Base-by-base conservation (phyloP, 805 yeast species). In the Torulaspora indica region DNA sequence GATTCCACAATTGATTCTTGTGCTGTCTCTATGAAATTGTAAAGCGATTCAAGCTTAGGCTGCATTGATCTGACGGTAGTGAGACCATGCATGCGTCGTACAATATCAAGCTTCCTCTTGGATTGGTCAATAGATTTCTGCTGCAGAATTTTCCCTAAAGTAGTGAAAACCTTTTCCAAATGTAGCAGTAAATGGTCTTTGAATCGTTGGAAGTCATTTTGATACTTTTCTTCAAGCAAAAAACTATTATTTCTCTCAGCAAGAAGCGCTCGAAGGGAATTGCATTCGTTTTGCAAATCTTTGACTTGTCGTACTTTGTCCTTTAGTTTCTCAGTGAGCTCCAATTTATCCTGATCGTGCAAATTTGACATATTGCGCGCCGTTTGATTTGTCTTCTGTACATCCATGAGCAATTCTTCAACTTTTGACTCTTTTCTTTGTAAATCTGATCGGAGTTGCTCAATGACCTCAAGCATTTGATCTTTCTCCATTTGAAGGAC, bases 51-150 rank as follows among this genome's bases (percentile, higher is more conserved):
- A 29, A 66, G 49, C 24, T 61, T 57, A 1, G 65, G 56, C 32
- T 63, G 66, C 9, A 59, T 53, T 24, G 51, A 45, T 20, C 58
- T 64, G 25, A 60, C 38, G 25, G 63, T 62, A 24, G 55, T 43
- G 2, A 58, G 32, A 14, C 49, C 46, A 27, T 42, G 55, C 27
- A 45, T 46, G 12, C 37, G 41, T 30, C 71, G 66, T 6, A 69
- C 61, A 38, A 74, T 52, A 6, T 70, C 68, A 23, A 81, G 62
- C 52, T 80, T 76, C 17, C 68, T 67, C 17, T 72, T 69, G 6
- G 87, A 83, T 43, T 79, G 85, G n/a, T 67, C 66, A 13, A 81
- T 70, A 0, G 87, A 81, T 3, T 69, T 55, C 41, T 75, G 76
- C 47, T 82, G 87, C 3, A 82, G 69, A 2, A 81, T 71, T 49